Percentiles rank a stretch among this genome's conserved stretches.
Conservation (phyloP, 2,329 filamentous ascomycete genomes). For the Fusarium phyllophilum region DNA sequence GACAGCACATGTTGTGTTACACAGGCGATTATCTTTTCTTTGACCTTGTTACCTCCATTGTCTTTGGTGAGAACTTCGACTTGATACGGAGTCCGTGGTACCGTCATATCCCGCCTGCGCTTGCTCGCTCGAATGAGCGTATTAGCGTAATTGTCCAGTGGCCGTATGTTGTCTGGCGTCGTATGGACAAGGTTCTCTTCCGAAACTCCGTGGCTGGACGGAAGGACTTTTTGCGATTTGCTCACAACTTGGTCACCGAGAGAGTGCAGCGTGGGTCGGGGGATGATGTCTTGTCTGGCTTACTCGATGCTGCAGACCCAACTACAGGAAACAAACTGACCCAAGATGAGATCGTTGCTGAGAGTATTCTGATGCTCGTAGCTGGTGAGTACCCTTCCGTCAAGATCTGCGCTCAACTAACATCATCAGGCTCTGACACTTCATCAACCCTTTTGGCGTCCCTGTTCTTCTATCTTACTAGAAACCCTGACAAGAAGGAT, state of each 20-base stretch:
- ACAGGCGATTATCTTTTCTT: conserved; percentile 1
- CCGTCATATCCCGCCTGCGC: not conserved
- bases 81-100: not conserved
- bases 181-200: not conserved
- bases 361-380: conserved; percentile 4
- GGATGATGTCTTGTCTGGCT: not conserved
- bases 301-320: not conserved
- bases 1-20: not conserved
- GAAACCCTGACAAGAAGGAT: not conserved
- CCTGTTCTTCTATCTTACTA: not conserved
- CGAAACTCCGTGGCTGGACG: not conserved
- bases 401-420: not conserved
- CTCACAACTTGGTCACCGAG: not conserved
- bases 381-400: not conserved
- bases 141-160: not conserved
- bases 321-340: not conserved
- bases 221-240: not conserved
- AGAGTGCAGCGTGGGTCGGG: not conserved
- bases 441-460: not conserved
- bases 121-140: not conserved
- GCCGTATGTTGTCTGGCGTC: not conserved
- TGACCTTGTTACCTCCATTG: not conserved
- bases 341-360: not conserved
- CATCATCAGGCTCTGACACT: not conserved
- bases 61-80: conserved; percentile 3